These are phyloP conservation scores for Leishmania braziliensis DNA, from an alignment of 208 protist species.

Conservation along the genomic window DNA sequence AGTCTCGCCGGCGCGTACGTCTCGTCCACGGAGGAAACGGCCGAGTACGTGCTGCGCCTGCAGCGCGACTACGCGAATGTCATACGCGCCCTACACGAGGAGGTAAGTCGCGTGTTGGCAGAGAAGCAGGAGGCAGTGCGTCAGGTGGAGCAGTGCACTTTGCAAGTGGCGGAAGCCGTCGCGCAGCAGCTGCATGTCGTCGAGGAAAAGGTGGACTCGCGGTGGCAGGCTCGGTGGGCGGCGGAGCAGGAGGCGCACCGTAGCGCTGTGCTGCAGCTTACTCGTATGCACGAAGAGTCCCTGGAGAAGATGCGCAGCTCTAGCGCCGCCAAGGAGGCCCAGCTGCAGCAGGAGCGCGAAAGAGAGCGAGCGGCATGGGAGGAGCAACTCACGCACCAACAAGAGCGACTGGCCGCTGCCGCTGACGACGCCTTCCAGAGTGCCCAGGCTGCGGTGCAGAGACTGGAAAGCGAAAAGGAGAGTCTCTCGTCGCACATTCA, in stretches of 20 bases:
- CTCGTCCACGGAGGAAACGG: conserved; percentile 24
- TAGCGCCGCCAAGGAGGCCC: conserved; percentile 24
- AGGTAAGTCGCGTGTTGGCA: conserved; percentile 23
- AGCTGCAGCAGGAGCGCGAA: conserved; percentile 33
- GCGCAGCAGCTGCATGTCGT: conserved; percentile 18
- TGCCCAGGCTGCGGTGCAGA: conserved; percentile 25
- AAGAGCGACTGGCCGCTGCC: conserved; percentile 17
- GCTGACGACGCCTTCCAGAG: conserved; percentile 27
- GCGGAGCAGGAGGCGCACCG: conserved; percentile 34
- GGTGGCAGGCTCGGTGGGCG: conserved; percentile 33
- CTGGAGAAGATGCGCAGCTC: conserved; percentile 27
- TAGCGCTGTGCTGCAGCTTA: conserved; percentile 4
- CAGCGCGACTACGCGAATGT: conserved; percentile 35
- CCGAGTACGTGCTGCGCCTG: conserved; percentile 31
- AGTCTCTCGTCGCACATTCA: conserved; percentile 1
- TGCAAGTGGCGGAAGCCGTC: conserved; percentile 9
- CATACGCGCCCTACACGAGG: conserved; percentile 32
- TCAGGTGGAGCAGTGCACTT: neutral
- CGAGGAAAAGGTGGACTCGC: conserved; percentile 25
- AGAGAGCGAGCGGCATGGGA: conserved; percentile 33
- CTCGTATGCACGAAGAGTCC: conserved; percentile 2
- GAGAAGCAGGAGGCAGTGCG: conserved; percentile 36
- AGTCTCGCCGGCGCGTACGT: conserved; percentile 32
- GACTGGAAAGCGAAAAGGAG: conserved; percentile 19
- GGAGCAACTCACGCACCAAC: conserved; percentile 12